phyloP scores from a whole-genome alignment of 495 filamentous ascomycete genomes.

The Aspergillus mulundensis region DNA sequence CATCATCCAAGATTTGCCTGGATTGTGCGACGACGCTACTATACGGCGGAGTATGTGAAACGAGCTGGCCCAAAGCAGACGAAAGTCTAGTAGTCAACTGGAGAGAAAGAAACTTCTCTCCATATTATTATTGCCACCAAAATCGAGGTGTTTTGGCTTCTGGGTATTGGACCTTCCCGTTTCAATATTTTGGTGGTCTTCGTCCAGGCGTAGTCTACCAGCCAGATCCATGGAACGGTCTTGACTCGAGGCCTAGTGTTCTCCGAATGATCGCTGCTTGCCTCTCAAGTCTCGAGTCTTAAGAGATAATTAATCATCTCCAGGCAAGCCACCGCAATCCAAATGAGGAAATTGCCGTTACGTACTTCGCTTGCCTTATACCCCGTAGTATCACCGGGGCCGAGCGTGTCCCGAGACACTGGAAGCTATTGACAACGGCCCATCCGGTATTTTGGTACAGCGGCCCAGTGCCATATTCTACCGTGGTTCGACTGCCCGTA shows the following conservation, averaged over 20 bases:
- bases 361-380: background rate
- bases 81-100: background rate
- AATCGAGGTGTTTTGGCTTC: background rate
- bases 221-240: conserved; percentile 20
- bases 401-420: background rate
- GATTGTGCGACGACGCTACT: conserved; percentile 1
- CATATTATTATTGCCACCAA: background rate
- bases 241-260: background rate
- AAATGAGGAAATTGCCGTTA: background rate
- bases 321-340: background rate
- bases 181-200: conserved; percentile 1
- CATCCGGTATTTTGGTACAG: background rate
- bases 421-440: background rate
- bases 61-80: background rate
- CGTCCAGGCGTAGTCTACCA: background rate
- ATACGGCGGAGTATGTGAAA: background rate
- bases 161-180: conserved; percentile 8
- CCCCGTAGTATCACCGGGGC: background rate
- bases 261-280: background rate
- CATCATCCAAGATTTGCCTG: background rate
- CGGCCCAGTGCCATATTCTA: background rate
- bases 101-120: background rate
- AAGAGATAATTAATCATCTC: background rate
- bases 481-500: background rate
- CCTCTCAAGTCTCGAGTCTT: too few species aligned